Percentiles rank a stretch among this genome's conserved stretches.
Conservation (phyloP, 192 early-diverging fungal genomes). For the Gamsiella multidivaricata region DNA sequence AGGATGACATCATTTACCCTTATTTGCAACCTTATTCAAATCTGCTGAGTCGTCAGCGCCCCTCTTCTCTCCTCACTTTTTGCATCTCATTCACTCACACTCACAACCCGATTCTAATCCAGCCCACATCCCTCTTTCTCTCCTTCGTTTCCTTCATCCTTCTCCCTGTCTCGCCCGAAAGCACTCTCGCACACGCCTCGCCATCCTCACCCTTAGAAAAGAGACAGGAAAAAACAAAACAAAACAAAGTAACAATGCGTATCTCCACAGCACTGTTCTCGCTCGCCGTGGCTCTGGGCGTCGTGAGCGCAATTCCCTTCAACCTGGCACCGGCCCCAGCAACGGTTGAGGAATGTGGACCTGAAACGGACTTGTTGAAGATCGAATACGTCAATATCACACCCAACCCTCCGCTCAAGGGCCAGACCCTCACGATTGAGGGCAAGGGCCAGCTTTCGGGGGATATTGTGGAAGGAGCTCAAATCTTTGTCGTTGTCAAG, state of each 20-base stretch:
- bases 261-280: slow-evolving; percentile 26
- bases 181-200: neutral
- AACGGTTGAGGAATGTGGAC: slow-evolving; percentile 33
- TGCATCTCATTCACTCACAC: too few species aligned
- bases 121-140: too few species aligned
- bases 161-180: neutral
- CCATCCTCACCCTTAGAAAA: too few species aligned
- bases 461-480: slow-evolving; percentile 56
- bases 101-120: too few species aligned
- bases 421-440: slow-evolving; percentile 56
- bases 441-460: slow-evolving; percentile 56
- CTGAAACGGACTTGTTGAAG: slow-evolving; percentile 21
- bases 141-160: too few species aligned
- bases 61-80: too few species aligned
- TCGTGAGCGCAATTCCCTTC: slow-evolving; percentile 6
- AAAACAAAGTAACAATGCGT: slow-evolving; percentile 16
- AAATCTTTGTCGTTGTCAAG: slow-evolving; percentile 60
- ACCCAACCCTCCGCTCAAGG: slow-evolving; percentile 64
- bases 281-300: slow-evolving; percentile 29
- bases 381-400: slow-evolving; percentile 57
- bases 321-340: slow-evolving; percentile 1
- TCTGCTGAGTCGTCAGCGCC: too few species aligned
- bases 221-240: too few species aligned
- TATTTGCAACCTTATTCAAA: too few species aligned
- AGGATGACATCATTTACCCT: too few species aligned